These are phyloP conservation scores for Verticillium zaregamsianum DNA, from an alignment of 2,329 filamentous ascomycete species.

Conservation along the genomic window DNA sequence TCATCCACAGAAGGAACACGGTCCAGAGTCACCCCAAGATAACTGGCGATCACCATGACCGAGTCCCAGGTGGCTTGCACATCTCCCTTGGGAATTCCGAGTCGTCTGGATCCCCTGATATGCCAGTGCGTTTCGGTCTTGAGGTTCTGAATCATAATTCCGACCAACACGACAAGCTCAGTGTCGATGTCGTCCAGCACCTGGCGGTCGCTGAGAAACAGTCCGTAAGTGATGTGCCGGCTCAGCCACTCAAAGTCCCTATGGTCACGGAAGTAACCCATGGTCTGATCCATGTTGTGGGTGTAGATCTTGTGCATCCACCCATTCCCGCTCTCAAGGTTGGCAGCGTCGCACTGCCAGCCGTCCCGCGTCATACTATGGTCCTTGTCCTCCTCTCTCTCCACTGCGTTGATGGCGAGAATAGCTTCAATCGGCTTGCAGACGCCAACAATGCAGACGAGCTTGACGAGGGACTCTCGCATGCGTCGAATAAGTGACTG, in stretches of 20 bases:
- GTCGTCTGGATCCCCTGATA: conserved; percentile 41
- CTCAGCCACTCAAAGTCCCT: conserved; percentile 44
- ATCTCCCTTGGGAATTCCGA: too few relatives aligned
- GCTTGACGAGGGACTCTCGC: conserved; percentile 56
- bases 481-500: conserved; percentile 44
- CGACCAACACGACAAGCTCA: conserved; percentile 47
- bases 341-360: conserved; percentile 55
- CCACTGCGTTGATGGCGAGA: conserved; percentile 46
- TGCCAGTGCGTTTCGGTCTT: conserved; percentile 51
- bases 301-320: conserved; percentile 57
- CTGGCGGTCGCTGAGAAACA: conserved; percentile 52
- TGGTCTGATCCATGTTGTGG: conserved; percentile 34
- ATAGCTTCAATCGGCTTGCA: conserved; percentile 60
- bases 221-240: conserved; percentile 52
- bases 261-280: conserved; percentile 30
- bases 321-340: conserved; percentile 43
- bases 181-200: conserved; percentile 51
- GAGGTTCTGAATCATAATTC: conserved; percentile 57
- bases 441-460: conserved; percentile 54
- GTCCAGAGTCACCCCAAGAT: too few relatives aligned
- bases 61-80: too few relatives aligned
- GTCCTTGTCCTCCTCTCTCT: conserved; percentile 52
- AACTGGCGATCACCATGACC: too few relatives aligned
- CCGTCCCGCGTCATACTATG: conserved; percentile 47
- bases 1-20: too few relatives aligned